Base-by-base conservation (phyloP, 106 monocot genomes). In the Acanthochlamys bracteata region DNA sequence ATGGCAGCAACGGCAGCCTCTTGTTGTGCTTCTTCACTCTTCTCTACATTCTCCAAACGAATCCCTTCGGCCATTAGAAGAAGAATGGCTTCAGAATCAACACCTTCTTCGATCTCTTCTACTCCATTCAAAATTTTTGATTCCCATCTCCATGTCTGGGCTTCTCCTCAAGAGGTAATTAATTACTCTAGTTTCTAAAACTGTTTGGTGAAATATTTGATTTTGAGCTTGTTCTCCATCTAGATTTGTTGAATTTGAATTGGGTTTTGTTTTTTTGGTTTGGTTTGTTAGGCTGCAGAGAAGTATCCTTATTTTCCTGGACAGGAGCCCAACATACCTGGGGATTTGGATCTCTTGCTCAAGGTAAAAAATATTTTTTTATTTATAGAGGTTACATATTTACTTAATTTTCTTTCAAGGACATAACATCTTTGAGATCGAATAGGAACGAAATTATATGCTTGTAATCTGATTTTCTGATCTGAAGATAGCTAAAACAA, bases 91-190 rank as follows among this genome's bases (percentile, higher is more conserved):
- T 42, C 56, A 53, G 25, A 17, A 45, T 10, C 24, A 8, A 69
- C 9, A 20, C 14, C 15, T 10, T 59, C 70, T 59, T 59, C 69
- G 10, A 20, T 42, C 20, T 43, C 71, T 59, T 17, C 76, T 15
- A 24, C 80, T 75, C 59, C 78, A 11, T 59, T 40, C 45, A 82
- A 76, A 69, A 70, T 56, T 41, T 43, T 91, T 11, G 90, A 91
- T 63, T 83, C 90, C 53, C 90, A 91, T 73, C 80, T 92, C 71
- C 91, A 92, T 61, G 81, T 92, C 45, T 92, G 91, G 91, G 91
- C 91, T 57, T 76, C 91, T 66, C 87, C 83, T 4, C 67, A 83
- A 40, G 74, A 92, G 84, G 91, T 86, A 52, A 53, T 19, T 0
- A 4, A 16, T 16, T 33, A 20, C 23, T 0, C 26, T 11, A 57